Base-by-base conservation (phyloP, 441 rosid species). In the Corymbia calophylla region DNA sequence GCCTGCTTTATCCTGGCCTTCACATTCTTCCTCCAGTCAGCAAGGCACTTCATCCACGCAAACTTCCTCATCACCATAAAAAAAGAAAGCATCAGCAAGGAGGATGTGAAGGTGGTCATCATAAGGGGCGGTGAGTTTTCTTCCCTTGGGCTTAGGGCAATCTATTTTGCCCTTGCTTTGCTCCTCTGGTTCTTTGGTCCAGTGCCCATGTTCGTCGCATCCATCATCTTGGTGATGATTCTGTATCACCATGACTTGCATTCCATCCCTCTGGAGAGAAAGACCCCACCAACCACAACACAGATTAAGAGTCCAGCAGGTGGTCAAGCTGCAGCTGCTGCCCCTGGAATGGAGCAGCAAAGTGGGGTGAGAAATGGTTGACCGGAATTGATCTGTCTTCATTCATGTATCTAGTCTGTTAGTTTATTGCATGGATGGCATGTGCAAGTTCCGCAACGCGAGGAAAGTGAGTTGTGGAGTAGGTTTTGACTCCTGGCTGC, bases 181-280 rank as follows among this genome's bases (percentile, higher is more conserved):
- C 89, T 96, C 70, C 91, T 95, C 17, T 95, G 99, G 99, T 95
- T 96, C 88, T 96, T 96, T 27, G 97, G 98, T 84, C 97, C 97
- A 7, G 91, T 95, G 35, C 98, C 96, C 7, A 94, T 95, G 98
- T 92, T 96, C 89, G 84, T 93, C 55, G 93, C 92, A 9, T 96
- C 98, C 35, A n/a, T 94, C 73, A 58, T 94, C 29, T 93, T 94
- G 93, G 96, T 95, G 0, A 17, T 89, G 3, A 53, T 93, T 64
- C 95, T 96, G 48, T 93, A 94, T 88, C 90, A 31, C 89, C 95
- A 94, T 18, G 98, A 95, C 89, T 54, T 89, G 35, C 94, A 94
- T 53, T 91, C 94, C n/a, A 94, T 92, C 82, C 96, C 92, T 17
- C 86, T 92, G 91, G 93, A 91, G 15, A 92, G 87, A 91, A 14